A percentile compares a stretch with the other conserved stretches of the same genome.
phyloP scores from a whole-genome alignment of 768 basidiomycete genomes.

The Boletus speciosus region DNA sequence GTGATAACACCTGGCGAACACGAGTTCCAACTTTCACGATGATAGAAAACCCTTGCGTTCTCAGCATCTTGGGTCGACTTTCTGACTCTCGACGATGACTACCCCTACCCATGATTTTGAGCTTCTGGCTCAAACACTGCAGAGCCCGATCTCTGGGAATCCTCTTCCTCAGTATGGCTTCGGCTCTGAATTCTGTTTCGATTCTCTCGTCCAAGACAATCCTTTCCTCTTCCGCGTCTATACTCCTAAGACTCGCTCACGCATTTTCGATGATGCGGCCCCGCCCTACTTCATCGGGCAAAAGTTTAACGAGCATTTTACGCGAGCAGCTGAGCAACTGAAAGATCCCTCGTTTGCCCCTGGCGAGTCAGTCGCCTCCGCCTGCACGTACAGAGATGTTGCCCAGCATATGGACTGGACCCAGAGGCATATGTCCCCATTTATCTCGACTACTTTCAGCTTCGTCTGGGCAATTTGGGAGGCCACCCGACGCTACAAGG shows the following conservation, averaged over 20 bases:
- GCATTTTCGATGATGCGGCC: slow-evolving; percentile 44
- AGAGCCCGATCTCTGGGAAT: slow-evolving; percentile 20
- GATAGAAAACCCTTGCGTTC: slow-evolving; percentile 27
- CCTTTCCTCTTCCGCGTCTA: slow-evolving; percentile 79
- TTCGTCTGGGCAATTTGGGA: slow-evolving; percentile 84
- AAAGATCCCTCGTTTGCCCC: slow-evolving; percentile 29
- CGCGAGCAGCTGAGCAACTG: slow-evolving; percentile 38
- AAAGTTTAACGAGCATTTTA: slow-evolving; percentile 50
- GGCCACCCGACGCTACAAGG: slow-evolving; percentile 69
- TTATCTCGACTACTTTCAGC: slow-evolving; percentile 75
- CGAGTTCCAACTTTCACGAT: slow-evolving; percentile 20
- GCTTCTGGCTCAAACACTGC: slow-evolving; percentile 11
- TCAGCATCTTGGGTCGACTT: slow-evolving; percentile 6
- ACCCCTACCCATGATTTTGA: slow-evolving; percentile 14
- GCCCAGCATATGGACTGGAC: slow-evolving; percentile 75
- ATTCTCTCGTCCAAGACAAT: slow-evolving; percentile 57
- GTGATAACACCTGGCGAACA: slow-evolving; percentile 32
- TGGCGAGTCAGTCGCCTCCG: slow-evolving; percentile 28
- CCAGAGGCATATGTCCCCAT: slow-evolving; percentile 64
- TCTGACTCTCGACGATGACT: slow-evolving; percentile 24
- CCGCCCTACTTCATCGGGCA: slow-evolving; percentile 70
- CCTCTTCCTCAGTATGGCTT: slow-evolving; percentile 73
- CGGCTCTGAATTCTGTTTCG: slow-evolving; percentile 58
- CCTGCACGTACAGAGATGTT: slow-evolving; percentile 56
- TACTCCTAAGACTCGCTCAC: slow-evolving; percentile 62